These are phyloP conservation scores for Picea abies DNA, from an alignment of 83 land plant genomes.

Conservation along the genomic window DNA sequence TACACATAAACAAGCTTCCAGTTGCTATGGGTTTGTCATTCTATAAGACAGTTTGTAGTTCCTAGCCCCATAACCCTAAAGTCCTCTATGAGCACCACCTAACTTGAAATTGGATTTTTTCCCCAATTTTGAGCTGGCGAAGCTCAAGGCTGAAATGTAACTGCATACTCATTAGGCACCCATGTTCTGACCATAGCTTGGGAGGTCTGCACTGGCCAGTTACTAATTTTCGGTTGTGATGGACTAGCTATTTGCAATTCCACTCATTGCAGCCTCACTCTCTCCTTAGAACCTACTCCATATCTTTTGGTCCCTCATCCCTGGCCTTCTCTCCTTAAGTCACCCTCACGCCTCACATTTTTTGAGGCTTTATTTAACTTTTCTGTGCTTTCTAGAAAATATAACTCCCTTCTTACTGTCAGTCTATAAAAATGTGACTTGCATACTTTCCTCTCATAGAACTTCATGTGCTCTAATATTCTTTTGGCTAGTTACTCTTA, in stretches of 20 bases:
- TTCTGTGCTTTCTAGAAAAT: neutral
- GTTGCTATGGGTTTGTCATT: neutral
- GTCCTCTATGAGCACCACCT: neutral
- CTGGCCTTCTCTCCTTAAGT: neutral
- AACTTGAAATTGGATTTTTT: neutral
- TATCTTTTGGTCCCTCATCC: neutral
- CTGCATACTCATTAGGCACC: too few relatives aligned
- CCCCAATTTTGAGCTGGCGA: too few relatives aligned
- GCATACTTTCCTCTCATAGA: neutral
- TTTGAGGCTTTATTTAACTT: neutral
- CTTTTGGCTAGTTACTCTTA: neutral
- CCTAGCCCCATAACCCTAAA: neutral
- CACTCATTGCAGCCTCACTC: neutral
- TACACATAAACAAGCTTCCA: neutral
- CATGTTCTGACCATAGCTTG: too few relatives aligned
- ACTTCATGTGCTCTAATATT: neutral
- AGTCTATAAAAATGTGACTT: neutral
- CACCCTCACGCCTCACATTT: neutral
- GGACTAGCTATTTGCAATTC: too few relatives aligned
- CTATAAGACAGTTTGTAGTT: neutral
- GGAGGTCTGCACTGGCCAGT: too few relatives aligned
- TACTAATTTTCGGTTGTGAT: too few relatives aligned
- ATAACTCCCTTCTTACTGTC: neutral
- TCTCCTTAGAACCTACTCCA: neutral
- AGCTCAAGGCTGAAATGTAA: too few relatives aligned